These are phyloP conservation scores for Amaranthus cruentus DNA, from an alignment of 148 eudicot species.

Conservation along the genomic window DNA sequence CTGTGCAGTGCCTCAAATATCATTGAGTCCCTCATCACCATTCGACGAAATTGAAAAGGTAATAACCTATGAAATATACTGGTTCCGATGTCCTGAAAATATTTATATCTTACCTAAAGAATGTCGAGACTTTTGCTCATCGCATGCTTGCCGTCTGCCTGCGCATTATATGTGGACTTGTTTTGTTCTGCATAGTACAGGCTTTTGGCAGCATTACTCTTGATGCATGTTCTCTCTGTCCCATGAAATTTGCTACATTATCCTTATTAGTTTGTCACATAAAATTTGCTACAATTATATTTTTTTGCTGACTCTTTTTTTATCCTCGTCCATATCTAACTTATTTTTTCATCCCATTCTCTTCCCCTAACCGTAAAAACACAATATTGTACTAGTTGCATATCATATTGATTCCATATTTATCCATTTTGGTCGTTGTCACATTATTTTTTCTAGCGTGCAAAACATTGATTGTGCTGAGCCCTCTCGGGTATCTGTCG, in stretches of 20 bases:
- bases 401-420: not conserved
- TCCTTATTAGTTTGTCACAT: no score
- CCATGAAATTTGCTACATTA: no score
- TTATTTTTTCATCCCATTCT: no score
- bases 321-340: no score
- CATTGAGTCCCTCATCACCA: slow-evolving; percentile 18
- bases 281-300: no score
- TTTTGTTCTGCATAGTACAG: not conserved
- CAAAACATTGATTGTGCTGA: not conserved
- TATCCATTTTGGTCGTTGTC: slow-evolving; percentile 6
- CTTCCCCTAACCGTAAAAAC: no score
- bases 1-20: slow-evolving; percentile 3
- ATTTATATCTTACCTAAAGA: not conserved
- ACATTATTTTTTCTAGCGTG: not conserved
- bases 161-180: not conserved
- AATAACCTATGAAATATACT: not conserved
- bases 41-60: slow-evolving; percentile 32
- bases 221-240: no score
- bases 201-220: not conserved
- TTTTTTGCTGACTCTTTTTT: no score
- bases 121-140: not conserved
- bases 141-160: not conserved
- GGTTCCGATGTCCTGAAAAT: slow-evolving; percentile 4
- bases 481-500: not conserved
- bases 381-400: no score